Evolutionary conservation across 202 grass and related monocot species (phyloP).

Genomic region (Eragrostis tef): DNA sequence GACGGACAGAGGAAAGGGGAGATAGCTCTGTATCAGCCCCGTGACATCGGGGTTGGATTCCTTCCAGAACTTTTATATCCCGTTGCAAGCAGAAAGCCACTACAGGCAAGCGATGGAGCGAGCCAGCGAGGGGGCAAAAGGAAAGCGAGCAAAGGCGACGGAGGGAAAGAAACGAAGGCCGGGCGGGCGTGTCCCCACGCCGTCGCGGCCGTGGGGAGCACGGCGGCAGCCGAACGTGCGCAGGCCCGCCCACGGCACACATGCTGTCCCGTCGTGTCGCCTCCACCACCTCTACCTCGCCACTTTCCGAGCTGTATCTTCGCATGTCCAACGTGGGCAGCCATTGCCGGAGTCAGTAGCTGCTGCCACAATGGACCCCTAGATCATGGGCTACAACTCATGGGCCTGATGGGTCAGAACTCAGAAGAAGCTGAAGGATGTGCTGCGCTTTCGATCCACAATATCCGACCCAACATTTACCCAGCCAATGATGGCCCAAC

Average conservation of each 20-base stretch:
- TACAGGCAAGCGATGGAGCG: background rate
- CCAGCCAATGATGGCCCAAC: too few species aligned
- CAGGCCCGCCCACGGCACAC: constrained; percentile 12
- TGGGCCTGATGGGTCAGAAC: too few species aligned
- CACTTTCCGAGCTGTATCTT: background rate
- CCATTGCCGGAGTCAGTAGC: too few species aligned
- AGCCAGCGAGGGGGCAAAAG: background rate
- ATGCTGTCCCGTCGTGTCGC: constrained; percentile 33
- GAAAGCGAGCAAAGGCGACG: background rate
- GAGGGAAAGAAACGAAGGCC: background rate
- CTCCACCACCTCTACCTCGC: background rate
- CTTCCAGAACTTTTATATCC: background rate
- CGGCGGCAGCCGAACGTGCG: constrained; percentile 38
- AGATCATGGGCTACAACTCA: too few species aligned
- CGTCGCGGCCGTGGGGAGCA: constrained; percentile 38
- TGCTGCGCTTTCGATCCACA: too few species aligned
- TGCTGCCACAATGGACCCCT: too few species aligned
- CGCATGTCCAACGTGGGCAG: background rate
- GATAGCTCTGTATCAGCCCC: background rate
- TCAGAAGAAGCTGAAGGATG: too few species aligned
- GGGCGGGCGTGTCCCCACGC: background rate
- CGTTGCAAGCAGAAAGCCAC: background rate
- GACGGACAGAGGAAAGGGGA: background rate
- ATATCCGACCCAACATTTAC: too few species aligned
- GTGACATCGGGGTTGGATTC: background rate